Percentiles rank a stretch among this genome's conserved stretches.
Conservation (phyloP, 345 rosid species). For the Eucalyptus camaldulensis region DNA sequence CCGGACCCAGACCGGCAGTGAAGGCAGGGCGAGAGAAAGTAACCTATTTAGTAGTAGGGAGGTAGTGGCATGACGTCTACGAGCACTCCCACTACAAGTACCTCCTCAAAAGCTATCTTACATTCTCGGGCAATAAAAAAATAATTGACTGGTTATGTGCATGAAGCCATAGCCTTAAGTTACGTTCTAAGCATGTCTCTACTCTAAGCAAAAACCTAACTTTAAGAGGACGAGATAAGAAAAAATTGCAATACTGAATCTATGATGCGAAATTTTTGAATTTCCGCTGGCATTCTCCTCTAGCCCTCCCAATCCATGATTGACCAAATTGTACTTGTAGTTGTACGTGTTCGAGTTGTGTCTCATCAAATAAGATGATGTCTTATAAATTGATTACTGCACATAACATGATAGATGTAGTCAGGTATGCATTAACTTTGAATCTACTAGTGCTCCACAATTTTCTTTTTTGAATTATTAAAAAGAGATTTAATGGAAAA, state of each 20-base stretch:
- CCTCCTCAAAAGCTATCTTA: neutral
- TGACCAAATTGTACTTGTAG: rapidly evolving
- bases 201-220: neutral
- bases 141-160: neutral
- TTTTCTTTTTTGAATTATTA: too few species aligned
- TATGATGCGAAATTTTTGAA: rapidly evolving
- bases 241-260: neutral
- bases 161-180: neutral
- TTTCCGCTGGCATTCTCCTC: neutral
- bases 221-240: neutral
- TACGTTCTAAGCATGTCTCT: neutral
- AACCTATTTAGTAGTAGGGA: neutral
- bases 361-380: neutral
- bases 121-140: neutral
- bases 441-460: too few species aligned
- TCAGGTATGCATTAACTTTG: neutral
- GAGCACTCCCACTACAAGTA: neutral
- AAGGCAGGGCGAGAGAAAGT: neutral
- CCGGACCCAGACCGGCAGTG: neutral
- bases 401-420: neutral
- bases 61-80: neutral
- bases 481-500: neutral
- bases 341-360: rapidly evolving
- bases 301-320: neutral
- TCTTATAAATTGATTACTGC: neutral